A percentile compares a stretch with the other conserved stretches of the same genome.
Evolutionary conservation across 345 rosid species (phyloP).

Genomic region (Passiflora organensis): DNA sequence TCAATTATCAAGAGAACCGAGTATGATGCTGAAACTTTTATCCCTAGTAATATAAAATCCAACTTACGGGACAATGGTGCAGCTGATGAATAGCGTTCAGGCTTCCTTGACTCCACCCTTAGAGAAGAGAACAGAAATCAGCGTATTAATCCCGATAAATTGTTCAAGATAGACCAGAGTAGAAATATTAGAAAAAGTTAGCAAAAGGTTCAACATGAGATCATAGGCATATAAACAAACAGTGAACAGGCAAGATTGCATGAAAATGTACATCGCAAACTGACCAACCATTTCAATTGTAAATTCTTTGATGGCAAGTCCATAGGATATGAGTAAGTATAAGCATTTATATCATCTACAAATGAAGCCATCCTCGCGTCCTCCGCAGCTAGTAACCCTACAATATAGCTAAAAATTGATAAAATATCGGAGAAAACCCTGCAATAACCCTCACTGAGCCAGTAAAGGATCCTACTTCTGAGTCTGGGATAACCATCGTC

Average conservation of each 20-base stretch:
- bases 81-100: conserved; percentile 94
- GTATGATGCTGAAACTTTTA: not conserved
- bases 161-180: not conserved
- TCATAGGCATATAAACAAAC: not conserved
- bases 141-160: conserved; percentile 17
- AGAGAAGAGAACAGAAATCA: conserved; percentile 22
- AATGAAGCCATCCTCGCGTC: conserved; percentile 51
- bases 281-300: conserved; percentile 66
- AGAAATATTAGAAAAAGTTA: not conserved
- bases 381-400: conserved; percentile 53
- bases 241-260: not conserved
- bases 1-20: too few species aligned
- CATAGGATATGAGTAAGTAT: conserved; percentile 64
- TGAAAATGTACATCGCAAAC: not conserved
- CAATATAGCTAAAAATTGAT: conserved; percentile 10
- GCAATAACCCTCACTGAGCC: too few species aligned
- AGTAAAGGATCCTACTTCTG: too few species aligned
- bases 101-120: conserved; percentile 97
- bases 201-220: not conserved
- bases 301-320: conserved; percentile 61
- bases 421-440: not conserved
- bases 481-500: too few species aligned
- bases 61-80: conserved; percentile 89
- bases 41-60: conserved; percentile 1
- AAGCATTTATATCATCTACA: conserved; percentile 82